Evolutionary conservation across 2,329 filamentous ascomycete species (phyloP).

Genomic region (Colletotrichum sp.): DNA sequence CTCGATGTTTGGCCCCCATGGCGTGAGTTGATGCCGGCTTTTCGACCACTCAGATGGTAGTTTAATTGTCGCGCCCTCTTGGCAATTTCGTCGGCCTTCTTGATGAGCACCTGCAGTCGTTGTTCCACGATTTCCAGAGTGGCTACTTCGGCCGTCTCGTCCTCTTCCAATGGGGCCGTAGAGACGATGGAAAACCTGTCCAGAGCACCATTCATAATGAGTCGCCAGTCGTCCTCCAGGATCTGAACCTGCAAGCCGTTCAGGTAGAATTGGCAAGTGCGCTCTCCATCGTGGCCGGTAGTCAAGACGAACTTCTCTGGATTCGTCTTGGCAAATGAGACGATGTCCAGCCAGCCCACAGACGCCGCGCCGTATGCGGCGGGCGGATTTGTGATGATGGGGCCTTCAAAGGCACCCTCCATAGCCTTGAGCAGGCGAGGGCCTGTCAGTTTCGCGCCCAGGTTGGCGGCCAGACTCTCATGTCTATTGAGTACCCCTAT

Average conservation of each 20-base stretch:
- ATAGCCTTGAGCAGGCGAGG: conserved; percentile 86
- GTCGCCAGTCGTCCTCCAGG: conserved; percentile 83
- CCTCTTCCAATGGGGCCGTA: conserved; percentile 80
- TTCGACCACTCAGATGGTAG: conserved; percentile 77
- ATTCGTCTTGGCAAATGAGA: conserved; percentile 82
- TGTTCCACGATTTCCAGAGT: conserved; percentile 85
- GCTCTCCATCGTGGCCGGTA: conserved; percentile 69
- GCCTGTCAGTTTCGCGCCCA: conserved; percentile 82
- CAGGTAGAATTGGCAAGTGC: conserved; percentile 81
- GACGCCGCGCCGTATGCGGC: conserved; percentile 57
- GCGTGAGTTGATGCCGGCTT: conserved; percentile 72
- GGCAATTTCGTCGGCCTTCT: conserved; percentile 77
- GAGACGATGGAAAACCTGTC: conserved; percentile 77
- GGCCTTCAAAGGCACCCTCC: conserved; percentile 83
- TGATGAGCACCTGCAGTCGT: conserved; percentile 77
- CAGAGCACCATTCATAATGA: conserved; percentile 82
- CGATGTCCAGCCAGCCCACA: conserved; percentile 84
- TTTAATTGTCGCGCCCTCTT: conserved; percentile 74
- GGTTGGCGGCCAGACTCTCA: conserved; percentile 84
- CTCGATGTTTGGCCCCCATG: conserved; percentile 49
- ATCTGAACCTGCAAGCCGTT: conserved; percentile 86
- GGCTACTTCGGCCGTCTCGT: conserved; percentile 84
- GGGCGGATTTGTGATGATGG: conserved; percentile 62
- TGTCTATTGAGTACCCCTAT: conserved; percentile 79
- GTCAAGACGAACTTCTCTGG: conserved; percentile 78